These are phyloP conservation scores for Aspergillus incahuasiensis DNA, from an alignment of 495 filamentous ascomycete species.

Conservation along the genomic window DNA sequence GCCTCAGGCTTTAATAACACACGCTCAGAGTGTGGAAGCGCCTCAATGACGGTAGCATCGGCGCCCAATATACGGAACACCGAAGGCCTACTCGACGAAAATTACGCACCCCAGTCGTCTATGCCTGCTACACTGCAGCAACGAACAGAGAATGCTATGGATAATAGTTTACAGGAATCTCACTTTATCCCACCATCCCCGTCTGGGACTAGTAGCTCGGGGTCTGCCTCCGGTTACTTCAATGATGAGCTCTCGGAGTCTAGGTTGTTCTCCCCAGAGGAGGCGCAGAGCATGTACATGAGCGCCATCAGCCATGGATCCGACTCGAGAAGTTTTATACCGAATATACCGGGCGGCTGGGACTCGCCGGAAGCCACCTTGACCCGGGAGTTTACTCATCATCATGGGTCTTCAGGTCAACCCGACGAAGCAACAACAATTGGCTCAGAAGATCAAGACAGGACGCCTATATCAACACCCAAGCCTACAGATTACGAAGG, in stretches of 20 bases:
- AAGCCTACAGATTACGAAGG: slow-evolving; percentile 23
- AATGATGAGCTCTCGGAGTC: slow-evolving; percentile 61
- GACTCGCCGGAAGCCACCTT: slow-evolving; percentile 34
- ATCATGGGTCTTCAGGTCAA: not conserved
- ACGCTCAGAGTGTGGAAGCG: not conserved
- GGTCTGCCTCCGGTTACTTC: slow-evolving; percentile 19
- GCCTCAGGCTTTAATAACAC: not conserved
- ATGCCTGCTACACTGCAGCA: not conserved
- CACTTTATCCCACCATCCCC: slow-evolving; percentile 15
- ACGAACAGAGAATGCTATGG: not conserved
- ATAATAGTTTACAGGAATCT: not conserved
- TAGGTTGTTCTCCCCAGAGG: slow-evolving; percentile 79
- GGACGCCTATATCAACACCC: slow-evolving; percentile 24
- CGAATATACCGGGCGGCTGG: slow-evolving; percentile 59
- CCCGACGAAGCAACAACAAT: not conserved
- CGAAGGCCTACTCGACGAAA: not conserved
- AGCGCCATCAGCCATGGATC: slow-evolving; percentile 55
- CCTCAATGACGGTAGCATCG: not conserved
- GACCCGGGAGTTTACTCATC: not conserved
- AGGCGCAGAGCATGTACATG: slow-evolving; percentile 97
- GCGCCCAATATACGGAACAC: slow-evolving; percentile 4
- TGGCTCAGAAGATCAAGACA: slow-evolving; percentile 10
- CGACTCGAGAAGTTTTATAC: slow-evolving; percentile 32
- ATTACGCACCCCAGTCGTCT: not conserved
- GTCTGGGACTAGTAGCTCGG: slow-evolving; percentile 24